Evolutionary conservation across 176 grass and related monocot genomes (phyloP), one percentile per base, ranked within the genome.

Genomic region (Alloteropsis semialata): DNA sequence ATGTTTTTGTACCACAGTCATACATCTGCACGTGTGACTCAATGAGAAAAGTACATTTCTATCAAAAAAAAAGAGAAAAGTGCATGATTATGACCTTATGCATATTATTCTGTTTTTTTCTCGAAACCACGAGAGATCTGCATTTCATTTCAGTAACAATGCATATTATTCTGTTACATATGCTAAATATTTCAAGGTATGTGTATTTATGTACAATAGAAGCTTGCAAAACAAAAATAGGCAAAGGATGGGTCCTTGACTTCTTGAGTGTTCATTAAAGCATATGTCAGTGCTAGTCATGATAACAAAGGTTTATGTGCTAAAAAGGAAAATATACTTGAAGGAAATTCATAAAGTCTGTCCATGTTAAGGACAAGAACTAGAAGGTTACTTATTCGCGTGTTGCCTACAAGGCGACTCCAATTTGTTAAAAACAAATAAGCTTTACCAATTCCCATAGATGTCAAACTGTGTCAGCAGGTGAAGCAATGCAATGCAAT

Each of bases 91-190:
- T 56, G 74, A 43, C 43, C 28, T 59, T 13, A 60, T 51, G 15
- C 25, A 51, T 69, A 70, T 82, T 29, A 61, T 25, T 76, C 42
- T 22, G 5, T 55, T 81, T n/a, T n/a, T n/a, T n/a, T n/a, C n/a
- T n/a, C n/a, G n/a, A n/a, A n/a, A n/a, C n/a, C n/a, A n/a, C n/a
- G n/a, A n/a, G n/a, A n/a, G n/a, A n/a, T n/a, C n/a, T n/a, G n/a
- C n/a, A n/a, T n/a, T n/a, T n/a, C n/a, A n/a, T n/a, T n/a, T n/a
- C n/a, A n/a, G n/a, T n/a, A n/a, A n/a, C n/a, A n/a, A 60, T 51
- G 15, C 25, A 51, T 69, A 70, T 82, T 29, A 61, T 25, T 76
- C 42, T 22, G 5, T 55, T 81, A 43, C 38, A 29, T 24, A 28
- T 4, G 34, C n/a, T 76, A 75, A 42, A 44, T 65, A 41, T 53